phyloP scores from a whole-genome alignment of 1,139 yeast species.

The Kodamaea sp. region DNA sequence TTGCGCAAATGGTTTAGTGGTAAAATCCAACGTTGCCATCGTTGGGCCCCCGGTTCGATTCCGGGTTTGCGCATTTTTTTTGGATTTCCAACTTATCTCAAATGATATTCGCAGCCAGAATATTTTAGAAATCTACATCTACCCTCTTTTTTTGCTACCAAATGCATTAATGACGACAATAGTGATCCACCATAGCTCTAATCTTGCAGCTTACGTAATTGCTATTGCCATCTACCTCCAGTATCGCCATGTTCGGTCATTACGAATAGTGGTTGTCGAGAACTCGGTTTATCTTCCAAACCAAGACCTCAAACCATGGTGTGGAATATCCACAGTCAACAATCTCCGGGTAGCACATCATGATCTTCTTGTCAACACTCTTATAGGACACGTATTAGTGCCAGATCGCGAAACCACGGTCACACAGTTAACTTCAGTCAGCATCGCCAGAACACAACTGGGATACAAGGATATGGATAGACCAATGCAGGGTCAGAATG shows the following conservation, averaged over 20 bases:
- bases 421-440: conserved; percentile 2
- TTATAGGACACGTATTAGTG: not conserved
- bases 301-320: conserved; percentile 23
- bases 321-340: conserved; percentile 24
- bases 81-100: not conserved
- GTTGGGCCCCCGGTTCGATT: conserved; percentile 19
- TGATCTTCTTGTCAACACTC: conserved; percentile 6
- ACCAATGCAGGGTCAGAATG: conserved; percentile 1
- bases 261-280: conserved; percentile 15
- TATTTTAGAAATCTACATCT: not conserved
- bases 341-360: conserved; percentile 10
- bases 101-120: not conserved
- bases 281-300: conserved; percentile 3
- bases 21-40: conserved; percentile 18
- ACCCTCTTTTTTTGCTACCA: not conserved
- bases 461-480: conserved; percentile 1
- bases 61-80: conserved; percentile 16
- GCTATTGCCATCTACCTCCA: conserved; percentile 15
- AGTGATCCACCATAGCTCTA: conserved; percentile 17
- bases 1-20: conserved; percentile 20
- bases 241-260: conserved; percentile 9
- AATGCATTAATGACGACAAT: conserved; percentile 11
- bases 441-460: not conserved
- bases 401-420: conserved; percentile 1
- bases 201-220: conserved; percentile 18